Evolutionary conservation across 148 eudicot species (phyloP), one percentile per base, ranked within the genome.

Genomic region (Nepenthes gracilis): DNA sequence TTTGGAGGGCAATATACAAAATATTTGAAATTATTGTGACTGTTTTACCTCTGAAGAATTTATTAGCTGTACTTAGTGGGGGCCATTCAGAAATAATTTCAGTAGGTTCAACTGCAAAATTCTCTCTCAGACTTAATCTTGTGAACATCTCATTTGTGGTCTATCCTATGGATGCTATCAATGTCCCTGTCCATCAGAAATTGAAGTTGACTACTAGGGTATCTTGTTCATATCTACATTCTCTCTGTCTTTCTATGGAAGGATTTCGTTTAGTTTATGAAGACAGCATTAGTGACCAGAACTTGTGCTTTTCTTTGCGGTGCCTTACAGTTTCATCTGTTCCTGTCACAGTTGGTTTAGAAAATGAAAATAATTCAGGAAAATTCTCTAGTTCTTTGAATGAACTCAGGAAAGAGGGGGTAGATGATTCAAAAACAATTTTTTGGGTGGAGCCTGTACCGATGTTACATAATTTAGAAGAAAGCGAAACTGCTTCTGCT

Each of bases 361-460:
- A 57, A 62, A 68, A 64, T 34, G 64, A 15, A 15, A 54, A 63
- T 61, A 64, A 33, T 63, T 71, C 47, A 3, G 47, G 59, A 51
- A 55, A 43, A 64, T 4, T 43, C 51, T 70, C 58, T 45, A 60
- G 35, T 40, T 36, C 65, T 59, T 15, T 47, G 11, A 62, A 64
- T 68, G 76, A 64, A 61, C 58, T 33, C 36, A 23, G 43, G 71
- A 72, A 69, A 67, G 72, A 64, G 72, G 60, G 69, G 67, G 57
- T 58, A 54, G 66, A 57, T 63, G 62, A 75, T 47, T 57, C 68
- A 15, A 63, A 67, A 62, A 72, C 67, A 55, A 64, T 80, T 58
- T 14, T 81, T 45, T 79, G 87, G 87, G 78, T 70, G 35, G 84
- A 86, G 67, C 83, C 96, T 69, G 84, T 85, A 48, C 63, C 64